Evolutionary conservation across 1,284 basidiomycete genomes (phyloP).

Genomic region (Cutaneotrichosporon cavernicola): DNA sequence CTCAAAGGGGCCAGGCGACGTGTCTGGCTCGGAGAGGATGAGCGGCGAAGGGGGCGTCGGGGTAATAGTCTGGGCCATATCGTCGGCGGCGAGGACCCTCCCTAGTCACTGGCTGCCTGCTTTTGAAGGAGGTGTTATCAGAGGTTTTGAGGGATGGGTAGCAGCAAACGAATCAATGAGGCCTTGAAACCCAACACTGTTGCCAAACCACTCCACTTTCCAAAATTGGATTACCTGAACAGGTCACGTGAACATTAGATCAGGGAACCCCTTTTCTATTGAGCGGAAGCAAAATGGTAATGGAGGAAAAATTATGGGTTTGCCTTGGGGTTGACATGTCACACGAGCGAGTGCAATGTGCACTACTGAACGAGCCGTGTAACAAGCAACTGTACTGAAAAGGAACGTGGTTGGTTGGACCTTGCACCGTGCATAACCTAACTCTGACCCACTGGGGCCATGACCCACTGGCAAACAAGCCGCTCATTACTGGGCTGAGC

Average conservation of each 20-base stretch:
- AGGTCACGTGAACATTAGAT: neutral
- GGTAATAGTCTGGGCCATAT: slow-evolving; percentile 23
- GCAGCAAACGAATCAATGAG: neutral
- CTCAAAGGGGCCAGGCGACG: slow-evolving; percentile 51
- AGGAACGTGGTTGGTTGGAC: too few species aligned
- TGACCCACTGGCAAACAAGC: too few species aligned
- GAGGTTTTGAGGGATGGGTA: slow-evolving; percentile 2
- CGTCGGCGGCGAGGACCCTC: slow-evolving; percentile 14
- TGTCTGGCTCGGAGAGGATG: slow-evolving; percentile 29
- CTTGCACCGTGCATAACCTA: too few species aligned
- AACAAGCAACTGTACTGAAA: too few species aligned
- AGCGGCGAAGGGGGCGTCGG: slow-evolving; percentile 25
- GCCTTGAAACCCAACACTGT: neutral
- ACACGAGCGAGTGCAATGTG: too few species aligned
- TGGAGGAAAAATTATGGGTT: neutral
- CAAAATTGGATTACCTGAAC: neutral
- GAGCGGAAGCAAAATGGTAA: neutral
- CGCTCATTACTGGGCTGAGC: too few species aligned
- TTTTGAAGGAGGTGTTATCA: slow-evolving; percentile 4
- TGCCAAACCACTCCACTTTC: too few species aligned
- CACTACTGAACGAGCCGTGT: too few species aligned
- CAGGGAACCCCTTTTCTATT: neutral
- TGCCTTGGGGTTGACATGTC: too few species aligned
- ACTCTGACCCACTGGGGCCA: too few species aligned
- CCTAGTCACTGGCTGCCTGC: slow-evolving; percentile 10